Percentiles rank a stretch among this genome's conserved stretches.
Evolutionary conservation across 1,139 yeast genomes (phyloP).

Genomic region (Kodamaea plutei): DNA sequence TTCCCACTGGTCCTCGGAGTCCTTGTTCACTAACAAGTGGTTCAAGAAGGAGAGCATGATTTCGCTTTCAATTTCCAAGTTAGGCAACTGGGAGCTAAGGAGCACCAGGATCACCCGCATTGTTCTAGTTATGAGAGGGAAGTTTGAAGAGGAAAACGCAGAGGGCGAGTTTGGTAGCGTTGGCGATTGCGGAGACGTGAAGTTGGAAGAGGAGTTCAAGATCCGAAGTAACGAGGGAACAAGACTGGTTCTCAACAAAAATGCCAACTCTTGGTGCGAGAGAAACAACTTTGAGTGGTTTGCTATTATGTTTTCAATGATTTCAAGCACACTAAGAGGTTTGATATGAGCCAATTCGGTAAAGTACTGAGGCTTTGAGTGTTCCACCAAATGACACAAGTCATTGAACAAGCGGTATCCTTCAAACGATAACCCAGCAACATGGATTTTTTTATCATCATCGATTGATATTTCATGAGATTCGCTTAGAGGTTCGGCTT

Average conservation of each 20-base stretch:
- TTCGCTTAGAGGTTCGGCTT: background rate
- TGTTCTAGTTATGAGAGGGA: slow-evolving; percentile 67
- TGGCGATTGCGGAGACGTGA: slow-evolving; percentile 19
- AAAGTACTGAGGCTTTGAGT: slow-evolving; percentile 50
- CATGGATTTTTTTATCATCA: slow-evolving; percentile 35
- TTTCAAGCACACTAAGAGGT: slow-evolving; percentile 70
- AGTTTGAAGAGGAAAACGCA: slow-evolving; percentile 21
- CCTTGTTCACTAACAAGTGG: slow-evolving; percentile 48
- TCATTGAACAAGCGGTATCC: slow-evolving; percentile 68
- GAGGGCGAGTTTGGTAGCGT: slow-evolving; percentile 1
- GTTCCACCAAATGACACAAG: slow-evolving; percentile 64
- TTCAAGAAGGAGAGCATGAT: slow-evolving; percentile 71
- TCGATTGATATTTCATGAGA: slow-evolving; percentile 37
- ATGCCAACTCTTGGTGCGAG: slow-evolving; percentile 60
- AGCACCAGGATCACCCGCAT: slow-evolving; percentile 65
- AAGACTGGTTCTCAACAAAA: slow-evolving; percentile 58
- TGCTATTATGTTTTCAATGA: slow-evolving; percentile 64
- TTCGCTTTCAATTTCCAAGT: slow-evolving; percentile 72
- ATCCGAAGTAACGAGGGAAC: slow-evolving; percentile 73
- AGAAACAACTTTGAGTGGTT: slow-evolving; percentile 55
- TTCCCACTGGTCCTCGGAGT: slow-evolving; percentile 51
- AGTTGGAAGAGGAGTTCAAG: slow-evolving; percentile 49
- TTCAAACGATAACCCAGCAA: slow-evolving; percentile 59
- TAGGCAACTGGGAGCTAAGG: slow-evolving; percentile 54
- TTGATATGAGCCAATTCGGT: slow-evolving; percentile 46